Conservation (phyloP, 163 green algal species). For the Scenedesmus sp. region DNA sequence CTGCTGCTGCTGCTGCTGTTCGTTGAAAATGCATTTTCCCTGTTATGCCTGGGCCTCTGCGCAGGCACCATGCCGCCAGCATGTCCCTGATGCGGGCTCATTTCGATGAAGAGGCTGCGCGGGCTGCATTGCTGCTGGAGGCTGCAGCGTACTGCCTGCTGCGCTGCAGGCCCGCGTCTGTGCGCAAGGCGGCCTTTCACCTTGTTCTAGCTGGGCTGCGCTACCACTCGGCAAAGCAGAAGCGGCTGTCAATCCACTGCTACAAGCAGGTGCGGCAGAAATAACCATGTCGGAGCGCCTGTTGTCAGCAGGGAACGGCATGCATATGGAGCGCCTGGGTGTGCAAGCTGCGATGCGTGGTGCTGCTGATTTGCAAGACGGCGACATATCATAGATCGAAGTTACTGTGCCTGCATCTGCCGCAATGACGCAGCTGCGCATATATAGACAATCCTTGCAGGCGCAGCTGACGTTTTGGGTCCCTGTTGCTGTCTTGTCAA, state of each 20-base stretch:
- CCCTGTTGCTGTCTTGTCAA: no score
- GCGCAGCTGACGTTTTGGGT: no score
- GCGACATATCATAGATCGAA: not conserved
- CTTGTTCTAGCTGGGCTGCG: conserved; percentile 94
- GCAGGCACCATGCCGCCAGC: conserved; percentile 70
- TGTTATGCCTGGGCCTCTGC: not conserved
- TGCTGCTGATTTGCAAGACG: not conserved
- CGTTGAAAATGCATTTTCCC: no score
- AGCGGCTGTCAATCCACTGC: conserved; percentile 76
- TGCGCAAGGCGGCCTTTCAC: conserved; percentile 95
- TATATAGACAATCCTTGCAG: not conserved
- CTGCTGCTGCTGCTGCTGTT: conserved; percentile 13
- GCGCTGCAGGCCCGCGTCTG: conserved; percentile 62
- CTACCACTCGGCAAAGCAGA: conserved; percentile 84
- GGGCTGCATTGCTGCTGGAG: conserved; percentile 93
- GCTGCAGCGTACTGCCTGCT: conserved; percentile 88
- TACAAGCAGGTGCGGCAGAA: conserved; percentile 72
- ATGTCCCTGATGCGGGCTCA: conserved; percentile 85
- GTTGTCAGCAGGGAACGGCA: not conserved
- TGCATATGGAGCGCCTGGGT: not conserved
- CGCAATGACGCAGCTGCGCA: not conserved
- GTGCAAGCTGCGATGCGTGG: not conserved
- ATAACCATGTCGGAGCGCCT: not conserved
- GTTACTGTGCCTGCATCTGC: not conserved
- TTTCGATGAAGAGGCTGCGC: conserved; percentile 84